phyloP scores from a whole-genome alignment of 306 rosid genomes.

The Malus asiatica region DNA sequence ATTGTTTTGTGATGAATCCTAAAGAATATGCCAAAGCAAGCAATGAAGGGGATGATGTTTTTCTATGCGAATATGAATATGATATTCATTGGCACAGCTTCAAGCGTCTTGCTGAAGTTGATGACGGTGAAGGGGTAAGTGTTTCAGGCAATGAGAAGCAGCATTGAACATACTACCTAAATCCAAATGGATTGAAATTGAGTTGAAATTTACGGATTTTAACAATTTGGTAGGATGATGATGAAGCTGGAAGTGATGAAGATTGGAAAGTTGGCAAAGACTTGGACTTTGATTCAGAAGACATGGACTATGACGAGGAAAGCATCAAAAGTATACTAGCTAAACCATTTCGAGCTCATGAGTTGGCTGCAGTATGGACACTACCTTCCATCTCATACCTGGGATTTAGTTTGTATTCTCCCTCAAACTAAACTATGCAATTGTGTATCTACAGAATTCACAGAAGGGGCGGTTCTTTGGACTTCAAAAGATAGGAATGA shows the following conservation, averaged over 20 bases:
- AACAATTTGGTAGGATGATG: slow-evolving; percentile 47
- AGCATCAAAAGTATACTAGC: slow-evolving; percentile 29
- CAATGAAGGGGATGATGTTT: slow-evolving; percentile 79
- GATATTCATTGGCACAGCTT: slow-evolving; percentile 85
- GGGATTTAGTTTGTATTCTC: slow-evolving; percentile 17
- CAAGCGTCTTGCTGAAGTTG: slow-evolving; percentile 78
- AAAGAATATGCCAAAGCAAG: slow-evolving; percentile 66
- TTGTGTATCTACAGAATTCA: slow-evolving; percentile 50
- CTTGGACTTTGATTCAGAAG: slow-evolving; percentile 60
- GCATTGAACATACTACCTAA: not conserved
- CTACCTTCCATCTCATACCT: slow-evolving; percentile 12
- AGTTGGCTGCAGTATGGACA: slow-evolving; percentile 68
- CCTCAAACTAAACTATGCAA: slow-evolving; percentile 9
- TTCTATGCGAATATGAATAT: slow-evolving; percentile 83
- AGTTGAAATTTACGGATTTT: slow-evolving; percentile 1
- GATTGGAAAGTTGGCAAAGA: slow-evolving; percentile 62
- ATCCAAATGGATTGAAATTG: not conserved
- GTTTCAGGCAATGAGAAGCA: slow-evolving; percentile 2
- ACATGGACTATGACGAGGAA: slow-evolving; percentile 57
- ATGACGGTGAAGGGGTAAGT: slow-evolving; percentile 50
- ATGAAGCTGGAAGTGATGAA: slow-evolving; percentile 52
- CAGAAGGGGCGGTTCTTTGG: slow-evolving; percentile 70
- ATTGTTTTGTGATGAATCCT: slow-evolving; percentile 64
- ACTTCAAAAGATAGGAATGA: slow-evolving; percentile 79
- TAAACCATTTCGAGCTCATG: slow-evolving; percentile 38